Evolutionary conservation across 1,284 basidiomycete genomes (phyloP).

Genomic region (Melampsora americana): DNA sequence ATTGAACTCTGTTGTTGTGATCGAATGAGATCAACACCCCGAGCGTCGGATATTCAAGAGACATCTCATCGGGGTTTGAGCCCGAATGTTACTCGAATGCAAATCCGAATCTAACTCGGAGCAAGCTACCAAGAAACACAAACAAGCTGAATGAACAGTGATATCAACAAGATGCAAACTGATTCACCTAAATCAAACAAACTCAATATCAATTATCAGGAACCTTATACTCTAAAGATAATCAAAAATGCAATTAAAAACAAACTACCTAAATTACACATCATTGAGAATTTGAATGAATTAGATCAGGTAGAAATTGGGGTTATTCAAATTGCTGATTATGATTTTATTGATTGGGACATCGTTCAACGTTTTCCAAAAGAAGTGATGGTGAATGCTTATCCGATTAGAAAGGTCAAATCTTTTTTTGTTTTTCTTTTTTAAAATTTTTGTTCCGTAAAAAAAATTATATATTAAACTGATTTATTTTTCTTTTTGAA

Average conservation of each 20-base stretch:
- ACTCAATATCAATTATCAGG: neutral
- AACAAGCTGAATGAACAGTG: too few species aligned
- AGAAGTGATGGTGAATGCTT: conserved; percentile 19
- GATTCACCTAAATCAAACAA: neutral
- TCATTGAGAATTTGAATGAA: neutral
- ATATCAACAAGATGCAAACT: neutral
- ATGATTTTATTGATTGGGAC: conserved; percentile 28
- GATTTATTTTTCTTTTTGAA: too few species aligned
- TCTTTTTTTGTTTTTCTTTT: neutral
- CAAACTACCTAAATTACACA: neutral
- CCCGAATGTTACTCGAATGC: too few species aligned
- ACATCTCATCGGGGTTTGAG: too few species aligned
- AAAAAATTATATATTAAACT: neutral
- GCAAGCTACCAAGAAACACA: too few species aligned
- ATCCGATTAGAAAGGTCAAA: conserved; percentile 38
- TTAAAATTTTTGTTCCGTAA: neutral
- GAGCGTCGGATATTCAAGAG: too few species aligned
- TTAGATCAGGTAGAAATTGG: neutral
- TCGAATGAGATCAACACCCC: too few species aligned
- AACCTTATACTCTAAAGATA: neutral
- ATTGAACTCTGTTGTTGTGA: too few species aligned
- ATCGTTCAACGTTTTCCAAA: conserved; percentile 8
- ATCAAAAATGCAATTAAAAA: neutral
- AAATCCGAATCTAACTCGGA: too few species aligned
- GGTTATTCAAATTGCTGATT: conserved; percentile 14